phyloP scores from a whole-genome alignment of 306 rosid species.

The Ormosia emarginata region DNA sequence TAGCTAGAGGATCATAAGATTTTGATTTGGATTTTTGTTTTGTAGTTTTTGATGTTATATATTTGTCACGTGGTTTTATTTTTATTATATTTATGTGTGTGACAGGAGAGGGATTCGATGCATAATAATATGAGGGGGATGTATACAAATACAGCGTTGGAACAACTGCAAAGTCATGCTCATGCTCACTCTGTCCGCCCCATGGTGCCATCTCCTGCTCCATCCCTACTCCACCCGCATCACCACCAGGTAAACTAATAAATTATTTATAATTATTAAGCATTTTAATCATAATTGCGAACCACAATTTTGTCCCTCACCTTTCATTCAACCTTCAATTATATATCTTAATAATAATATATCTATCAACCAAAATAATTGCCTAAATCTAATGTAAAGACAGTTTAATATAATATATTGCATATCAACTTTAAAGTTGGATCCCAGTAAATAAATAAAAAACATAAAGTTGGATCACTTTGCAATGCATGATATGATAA shows the following conservation, averaged over 20 bases:
- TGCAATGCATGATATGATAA: slow-evolving; percentile 25
- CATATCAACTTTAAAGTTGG: slow-evolving; percentile 30
- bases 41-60: background rate
- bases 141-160: slow-evolving; percentile 54
- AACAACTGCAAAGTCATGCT: slow-evolving; percentile 47
- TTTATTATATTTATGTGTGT: background rate
- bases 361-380: slow-evolving; percentile 27
- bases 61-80: background rate
- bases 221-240: slow-evolving; percentile 46
- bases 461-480: slow-evolving; percentile 42
- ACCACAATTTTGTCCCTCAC: background rate
- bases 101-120: slow-evolving; percentile 71
- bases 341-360: background rate
- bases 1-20: too few species aligned
- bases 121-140: slow-evolving; percentile 44
- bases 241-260: slow-evolving; percentile 49
- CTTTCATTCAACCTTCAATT: background rate
- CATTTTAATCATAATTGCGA: background rate
- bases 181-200: slow-evolving; percentile 57
- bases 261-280: background rate
- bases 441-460: too few species aligned
- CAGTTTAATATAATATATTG: background rate
- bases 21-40: background rate
- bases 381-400: slow-evolving; percentile 19
- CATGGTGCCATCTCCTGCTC: slow-evolving; percentile 50